Conservation (phyloP, 179 eudicot species). For the Spergularia azorica region DNA sequence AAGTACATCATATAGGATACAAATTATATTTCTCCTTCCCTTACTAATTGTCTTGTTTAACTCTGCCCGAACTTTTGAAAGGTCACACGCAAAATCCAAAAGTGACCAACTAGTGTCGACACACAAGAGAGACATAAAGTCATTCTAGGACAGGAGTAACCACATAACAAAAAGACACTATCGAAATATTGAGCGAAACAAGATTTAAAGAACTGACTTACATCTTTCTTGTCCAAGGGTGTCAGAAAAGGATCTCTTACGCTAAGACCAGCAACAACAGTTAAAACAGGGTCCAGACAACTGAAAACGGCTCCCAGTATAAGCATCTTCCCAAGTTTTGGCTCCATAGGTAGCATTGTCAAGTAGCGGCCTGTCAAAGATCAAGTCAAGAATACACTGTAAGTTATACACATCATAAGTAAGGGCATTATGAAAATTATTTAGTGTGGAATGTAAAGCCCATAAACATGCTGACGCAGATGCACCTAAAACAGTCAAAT, state of each 20-base stretch:
- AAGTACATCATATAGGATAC: too few species aligned
- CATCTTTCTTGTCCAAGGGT: slow-evolving; percentile 98
- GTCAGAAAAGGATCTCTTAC: slow-evolving; percentile 98
- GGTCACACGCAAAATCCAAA: not conserved
- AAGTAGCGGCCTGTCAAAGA: slow-evolving; percentile 63
- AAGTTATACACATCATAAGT: slow-evolving; percentile 5
- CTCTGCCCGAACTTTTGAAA: not conserved
- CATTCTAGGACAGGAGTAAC: not conserved
- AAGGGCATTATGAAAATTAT: not conserved
- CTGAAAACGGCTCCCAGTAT: slow-evolving; percentile 91
- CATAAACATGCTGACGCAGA: not conserved
- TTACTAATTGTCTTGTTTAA: not conserved
- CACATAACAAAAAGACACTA: not conserved
- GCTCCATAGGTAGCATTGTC: slow-evolving; percentile 96
- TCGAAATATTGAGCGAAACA: not conserved
- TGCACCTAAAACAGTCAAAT: slow-evolving; percentile 87
- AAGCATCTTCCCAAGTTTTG: slow-evolving; percentile 97
- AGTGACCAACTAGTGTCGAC: not conserved
- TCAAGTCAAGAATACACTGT: slow-evolving; percentile 4
- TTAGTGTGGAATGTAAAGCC: not conserved
- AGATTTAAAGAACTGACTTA: slow-evolving; percentile 36
- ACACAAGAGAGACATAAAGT: not conserved
- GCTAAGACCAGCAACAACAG: slow-evolving; percentile 96
- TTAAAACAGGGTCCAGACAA: slow-evolving; percentile 92
- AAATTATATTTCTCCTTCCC: not conserved